Conservation (phyloP, 202 grass and related monocot genomes). For the Eragrostis tef region DNA sequence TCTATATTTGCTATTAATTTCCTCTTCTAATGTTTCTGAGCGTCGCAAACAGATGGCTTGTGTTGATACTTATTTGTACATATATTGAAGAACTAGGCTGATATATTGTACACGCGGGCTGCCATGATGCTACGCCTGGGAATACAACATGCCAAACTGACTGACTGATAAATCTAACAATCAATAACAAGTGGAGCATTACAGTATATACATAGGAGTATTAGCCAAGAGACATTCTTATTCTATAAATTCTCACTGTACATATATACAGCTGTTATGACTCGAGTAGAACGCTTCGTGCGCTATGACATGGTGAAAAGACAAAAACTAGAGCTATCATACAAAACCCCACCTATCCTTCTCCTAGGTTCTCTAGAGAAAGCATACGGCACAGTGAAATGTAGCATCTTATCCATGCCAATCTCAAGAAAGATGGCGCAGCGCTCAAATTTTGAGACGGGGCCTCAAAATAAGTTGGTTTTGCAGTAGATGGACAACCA, state of each 20-base stretch:
- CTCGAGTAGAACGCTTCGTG: constrained; percentile 39
- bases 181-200: not conserved
- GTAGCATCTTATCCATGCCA: constrained; percentile 69
- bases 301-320: constrained; percentile 49
- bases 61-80: not conserved
- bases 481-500: constrained; percentile 73
- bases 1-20: not conserved
- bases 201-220: constrained; percentile 3
- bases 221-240: constrained; percentile 48
- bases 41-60: not conserved
- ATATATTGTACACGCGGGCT: not conserved
- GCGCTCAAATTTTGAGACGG: constrained; percentile 44
- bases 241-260: constrained; percentile 58
- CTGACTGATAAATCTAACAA: constrained; percentile 22
- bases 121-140: not conserved
- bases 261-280: constrained; percentile 65
- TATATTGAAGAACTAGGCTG: not conserved
- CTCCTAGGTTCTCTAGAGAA: constrained; percentile 53
- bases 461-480: constrained; percentile 87
- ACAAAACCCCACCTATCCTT: constrained; percentile 54
- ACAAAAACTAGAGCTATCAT: constrained; percentile 45
- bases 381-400: constrained; percentile 56
- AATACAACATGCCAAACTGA: constrained; percentile 29
- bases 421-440: constrained; percentile 39
- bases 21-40: not conserved